Percentiles rank a stretch among this genome's conserved stretches.
phyloP scores from a whole-genome alignment of 805 yeast species.

The Monosporozyma servazzii region DNA sequence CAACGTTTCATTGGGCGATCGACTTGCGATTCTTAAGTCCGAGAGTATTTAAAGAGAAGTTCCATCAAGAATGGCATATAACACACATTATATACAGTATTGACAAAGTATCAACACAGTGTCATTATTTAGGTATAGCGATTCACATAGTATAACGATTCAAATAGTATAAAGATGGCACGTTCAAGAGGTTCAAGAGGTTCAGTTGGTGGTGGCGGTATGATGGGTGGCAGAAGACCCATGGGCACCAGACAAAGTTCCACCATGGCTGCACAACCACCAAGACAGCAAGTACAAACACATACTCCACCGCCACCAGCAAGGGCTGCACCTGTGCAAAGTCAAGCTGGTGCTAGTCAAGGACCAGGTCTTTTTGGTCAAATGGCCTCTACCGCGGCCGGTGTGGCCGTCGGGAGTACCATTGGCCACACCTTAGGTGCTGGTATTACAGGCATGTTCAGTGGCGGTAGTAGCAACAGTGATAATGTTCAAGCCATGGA shows the following conservation, averaged over 20 bases:
- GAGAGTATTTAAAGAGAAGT: neutral
- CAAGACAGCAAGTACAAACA: slow-evolving; percentile 42
- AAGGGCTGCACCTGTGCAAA: slow-evolving; percentile 7
- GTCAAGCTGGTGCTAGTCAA: slow-evolving; percentile 41
- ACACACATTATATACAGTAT: neutral
- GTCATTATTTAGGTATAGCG: slow-evolving; percentile 6
- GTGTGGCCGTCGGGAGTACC: slow-evolving; percentile 98
- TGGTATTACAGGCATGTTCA: slow-evolving; percentile 77
- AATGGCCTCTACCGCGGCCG: slow-evolving; percentile 99
- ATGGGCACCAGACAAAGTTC: slow-evolving; percentile 52
- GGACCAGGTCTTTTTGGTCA: slow-evolving; percentile 89
- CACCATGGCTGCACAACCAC: slow-evolving; percentile 56
- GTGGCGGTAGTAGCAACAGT: slow-evolving; percentile 54
- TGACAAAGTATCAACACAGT: neutral
- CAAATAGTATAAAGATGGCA: slow-evolving; percentile 35
- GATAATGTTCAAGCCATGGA: slow-evolving; percentile 40
- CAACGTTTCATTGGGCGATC: neutral
- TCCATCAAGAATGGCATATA: neutral
- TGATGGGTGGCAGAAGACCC: slow-evolving; percentile 32
- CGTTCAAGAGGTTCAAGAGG: slow-evolving; percentile 28
- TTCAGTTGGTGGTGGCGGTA: neutral
- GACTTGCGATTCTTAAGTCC: neutral
- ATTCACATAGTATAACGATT: too few relatives aligned
- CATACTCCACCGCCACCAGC: slow-evolving; percentile 38
- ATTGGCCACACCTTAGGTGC: slow-evolving; percentile 96